Conservation (phyloP, 208 protist species). For the Crithidia sp. region DNA sequence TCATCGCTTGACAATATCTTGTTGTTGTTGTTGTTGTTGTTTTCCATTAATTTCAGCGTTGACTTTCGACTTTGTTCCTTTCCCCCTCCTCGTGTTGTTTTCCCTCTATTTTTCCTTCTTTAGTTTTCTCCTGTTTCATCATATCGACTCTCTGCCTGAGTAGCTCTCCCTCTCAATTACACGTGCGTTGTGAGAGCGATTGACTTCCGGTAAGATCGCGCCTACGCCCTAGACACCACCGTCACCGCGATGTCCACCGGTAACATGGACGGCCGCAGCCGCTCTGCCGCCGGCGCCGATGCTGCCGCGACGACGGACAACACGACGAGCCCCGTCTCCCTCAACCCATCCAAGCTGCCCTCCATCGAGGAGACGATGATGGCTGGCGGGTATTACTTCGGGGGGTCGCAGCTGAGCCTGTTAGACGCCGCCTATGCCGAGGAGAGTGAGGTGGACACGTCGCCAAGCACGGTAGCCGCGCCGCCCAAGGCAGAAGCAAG, state of each 20-base stretch:
- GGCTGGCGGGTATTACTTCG: constrained; percentile 17
- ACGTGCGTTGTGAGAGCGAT: too few relatives aligned
- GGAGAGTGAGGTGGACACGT: background rate
- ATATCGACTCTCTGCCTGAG: too few relatives aligned
- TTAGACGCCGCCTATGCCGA: background rate
- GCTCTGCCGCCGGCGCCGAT: too few relatives aligned
- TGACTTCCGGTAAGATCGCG: too few relatives aligned
- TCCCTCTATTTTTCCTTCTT: background rate
- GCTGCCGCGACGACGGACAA: background rate
- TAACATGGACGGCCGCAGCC: too few relatives aligned
- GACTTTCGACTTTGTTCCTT: background rate
- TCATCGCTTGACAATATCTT: background rate
- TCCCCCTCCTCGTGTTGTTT: constrained; percentile 12
- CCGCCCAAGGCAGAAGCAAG: background rate
- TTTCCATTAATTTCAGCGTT: background rate
- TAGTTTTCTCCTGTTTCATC: background rate
- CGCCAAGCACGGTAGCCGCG: background rate
- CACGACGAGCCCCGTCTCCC: background rate
- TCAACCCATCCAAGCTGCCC: background rate
- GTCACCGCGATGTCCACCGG: too few relatives aligned
- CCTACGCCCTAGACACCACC: too few relatives aligned
- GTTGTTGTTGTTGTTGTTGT: constrained; percentile 1
- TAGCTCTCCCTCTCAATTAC: too few relatives aligned
- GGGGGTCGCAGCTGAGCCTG: background rate
- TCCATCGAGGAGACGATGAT: constrained; percentile 12